These are phyloP conservation scores for Boletus tomentosulus DNA, from an alignment of 768 basidiomycete species.

Conservation along the genomic window DNA sequence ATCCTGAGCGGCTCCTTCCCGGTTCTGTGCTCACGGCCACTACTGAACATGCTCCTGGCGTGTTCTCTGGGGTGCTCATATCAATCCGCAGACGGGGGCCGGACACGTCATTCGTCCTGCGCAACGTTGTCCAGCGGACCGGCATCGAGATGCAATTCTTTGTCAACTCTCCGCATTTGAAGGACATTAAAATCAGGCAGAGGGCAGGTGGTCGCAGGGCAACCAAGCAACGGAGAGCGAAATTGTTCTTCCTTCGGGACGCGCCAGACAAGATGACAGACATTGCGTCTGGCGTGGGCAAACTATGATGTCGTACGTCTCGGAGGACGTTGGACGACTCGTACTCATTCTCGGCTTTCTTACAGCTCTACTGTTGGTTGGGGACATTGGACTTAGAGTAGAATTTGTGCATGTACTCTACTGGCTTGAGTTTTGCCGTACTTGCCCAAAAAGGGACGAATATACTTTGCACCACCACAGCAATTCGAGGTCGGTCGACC, in stretches of 20 bases:
- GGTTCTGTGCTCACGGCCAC: slow-evolving; percentile 86
- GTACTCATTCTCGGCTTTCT: slow-evolving; percentile 1
- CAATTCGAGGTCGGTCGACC: slow-evolving; percentile 6
- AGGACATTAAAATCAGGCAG: slow-evolving; percentile 78
- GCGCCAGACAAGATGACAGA: slow-evolving; percentile 82
- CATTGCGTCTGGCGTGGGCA: slow-evolving; percentile 48
- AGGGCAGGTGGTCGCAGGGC: slow-evolving; percentile 45
- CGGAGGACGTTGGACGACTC: neutral
- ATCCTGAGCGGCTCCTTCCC: slow-evolving; percentile 63
- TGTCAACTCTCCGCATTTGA: slow-evolving; percentile 80
- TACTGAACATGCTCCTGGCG: slow-evolving; percentile 70
- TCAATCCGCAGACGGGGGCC: slow-evolving; percentile 77
- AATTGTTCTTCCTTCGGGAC: slow-evolving; percentile 78
- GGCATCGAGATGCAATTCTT: slow-evolving; percentile 94
- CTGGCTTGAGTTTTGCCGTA: neutral
- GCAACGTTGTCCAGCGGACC: slow-evolving; percentile 87
- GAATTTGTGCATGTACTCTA: neutral
- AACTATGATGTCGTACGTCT: slow-evolving; percentile 19
- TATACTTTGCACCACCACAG: slow-evolving; percentile 12
- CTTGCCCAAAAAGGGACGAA: slow-evolving; percentile 15
- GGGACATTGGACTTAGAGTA: neutral
- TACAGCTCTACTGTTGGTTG: slow-evolving; percentile 1
- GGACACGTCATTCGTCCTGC: slow-evolving; percentile 83
- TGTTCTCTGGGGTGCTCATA: slow-evolving; percentile 88
- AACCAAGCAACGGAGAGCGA: slow-evolving; percentile 65